Conservation (phyloP, 306 rosid genomes). For the Sechiopsis laciniata region DNA sequence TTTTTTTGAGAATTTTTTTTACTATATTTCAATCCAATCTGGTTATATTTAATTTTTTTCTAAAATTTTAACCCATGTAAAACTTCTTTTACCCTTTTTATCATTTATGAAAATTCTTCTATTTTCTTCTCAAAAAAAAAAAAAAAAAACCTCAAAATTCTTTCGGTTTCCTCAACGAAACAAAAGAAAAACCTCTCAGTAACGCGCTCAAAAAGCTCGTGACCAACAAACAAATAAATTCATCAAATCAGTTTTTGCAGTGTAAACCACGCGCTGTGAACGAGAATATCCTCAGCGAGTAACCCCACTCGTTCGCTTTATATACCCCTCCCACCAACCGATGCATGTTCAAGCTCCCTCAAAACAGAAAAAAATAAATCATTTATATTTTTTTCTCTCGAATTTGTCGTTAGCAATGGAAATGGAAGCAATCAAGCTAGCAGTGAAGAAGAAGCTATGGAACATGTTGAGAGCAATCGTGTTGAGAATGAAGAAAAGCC, state of each 20-base stretch:
- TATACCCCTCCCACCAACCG: neutral
- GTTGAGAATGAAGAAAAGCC: constrained; percentile 54
- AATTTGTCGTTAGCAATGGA: constrained; percentile 37
- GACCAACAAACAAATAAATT: neutral
- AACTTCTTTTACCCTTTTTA: too few relatives aligned
- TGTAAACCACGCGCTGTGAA: neutral
- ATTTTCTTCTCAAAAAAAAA: too few relatives aligned
- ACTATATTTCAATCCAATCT: too few relatives aligned
- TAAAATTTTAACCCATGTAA: too few relatives aligned
- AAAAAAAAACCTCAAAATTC: too few relatives aligned
- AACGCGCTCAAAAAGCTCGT: neutral
- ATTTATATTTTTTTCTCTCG: neutral
- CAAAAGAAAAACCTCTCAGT: neutral
- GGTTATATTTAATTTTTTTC: too few relatives aligned
- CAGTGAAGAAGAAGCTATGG: constrained; percentile 56
- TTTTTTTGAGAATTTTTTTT: too few relatives aligned
- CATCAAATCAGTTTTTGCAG: neutral
- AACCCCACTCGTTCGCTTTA: neutral
- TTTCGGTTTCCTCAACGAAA: neutral
- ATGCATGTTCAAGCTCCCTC: too few relatives aligned
- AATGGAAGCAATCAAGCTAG: constrained; percentile 38
- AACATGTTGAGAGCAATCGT: constrained; percentile 46
- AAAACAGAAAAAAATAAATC: too few relatives aligned
- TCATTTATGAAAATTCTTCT: too few relatives aligned
- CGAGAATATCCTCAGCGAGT: neutral